Percentiles rank a stretch among this genome's conserved stretches.
These are phyloP conservation scores for Aspergillus calidoustus DNA, from an alignment of 2,329 filamentous ascomycete genomes.

Conservation along the genomic window DNA sequence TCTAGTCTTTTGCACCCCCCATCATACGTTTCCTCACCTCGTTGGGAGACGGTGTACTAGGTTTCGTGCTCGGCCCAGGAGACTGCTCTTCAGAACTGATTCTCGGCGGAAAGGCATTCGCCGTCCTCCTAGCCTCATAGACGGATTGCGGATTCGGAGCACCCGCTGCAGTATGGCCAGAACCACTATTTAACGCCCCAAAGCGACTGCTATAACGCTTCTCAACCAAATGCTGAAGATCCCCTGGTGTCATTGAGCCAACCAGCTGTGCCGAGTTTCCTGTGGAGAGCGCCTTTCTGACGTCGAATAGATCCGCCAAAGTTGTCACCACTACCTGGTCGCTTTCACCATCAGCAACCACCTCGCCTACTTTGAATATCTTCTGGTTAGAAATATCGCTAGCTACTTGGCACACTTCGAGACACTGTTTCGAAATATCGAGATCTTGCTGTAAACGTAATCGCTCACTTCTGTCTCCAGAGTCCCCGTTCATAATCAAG, in stretches of 20 bases:
- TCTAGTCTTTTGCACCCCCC: neutral
- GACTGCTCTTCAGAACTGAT: constrained; percentile 18
- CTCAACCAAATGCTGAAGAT: constrained; percentile 30
- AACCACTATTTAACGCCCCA: constrained; percentile 19
- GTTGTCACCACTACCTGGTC: constrained; percentile 50
- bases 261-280: constrained; percentile 42
- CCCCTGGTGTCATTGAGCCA: constrained; percentile 41
- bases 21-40: constrained; percentile 34
- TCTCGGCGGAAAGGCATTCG: neutral
- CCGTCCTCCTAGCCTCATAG: neutral
- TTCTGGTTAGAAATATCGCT: constrained; percentile 38
- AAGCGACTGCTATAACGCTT: constrained; percentile 39
- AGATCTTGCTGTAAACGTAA: constrained; percentile 41
- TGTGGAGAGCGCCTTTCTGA: constrained; percentile 43
- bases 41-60: constrained; percentile 31
- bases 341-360: constrained; percentile 43
- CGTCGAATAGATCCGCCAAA: constrained; percentile 48
- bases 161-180: neutral
- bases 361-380: constrained; percentile 43
- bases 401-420: constrained; percentile 46
- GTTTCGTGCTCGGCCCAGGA: constrained; percentile 25
- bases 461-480: constrained; percentile 25
- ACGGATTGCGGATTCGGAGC: neutral
- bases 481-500: constrained; percentile 28
- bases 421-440: constrained; percentile 40